Percentiles rank a stretch among this genome's conserved stretches.
Conservation (phyloP, 306 rosid species). For the Glycine soja region DNA sequence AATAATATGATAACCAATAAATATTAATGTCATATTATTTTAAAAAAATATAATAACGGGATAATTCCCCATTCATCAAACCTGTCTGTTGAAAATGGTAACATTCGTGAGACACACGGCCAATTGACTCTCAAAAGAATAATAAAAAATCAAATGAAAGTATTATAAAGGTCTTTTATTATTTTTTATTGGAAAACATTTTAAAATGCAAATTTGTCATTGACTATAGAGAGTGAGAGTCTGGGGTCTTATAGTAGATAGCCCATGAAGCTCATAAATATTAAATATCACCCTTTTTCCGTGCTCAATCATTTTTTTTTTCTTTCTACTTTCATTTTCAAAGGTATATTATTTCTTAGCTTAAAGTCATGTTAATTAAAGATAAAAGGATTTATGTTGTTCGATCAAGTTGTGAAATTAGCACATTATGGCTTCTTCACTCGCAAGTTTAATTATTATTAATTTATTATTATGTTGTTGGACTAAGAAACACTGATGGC, state of each 20-base stretch:
- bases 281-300: not conserved
- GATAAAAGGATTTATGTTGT: not conserved
- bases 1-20: too few species aligned
- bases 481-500: not conserved
- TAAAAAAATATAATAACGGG: not conserved
- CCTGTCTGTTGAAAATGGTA: not conserved
- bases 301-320: not conserved
- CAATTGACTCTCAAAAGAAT: not conserved
- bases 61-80: not conserved
- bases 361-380: not conserved
- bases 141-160: not conserved
- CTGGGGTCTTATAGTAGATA: not conserved
- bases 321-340: not conserved
- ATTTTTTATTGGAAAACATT: too few species aligned
- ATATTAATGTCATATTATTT: not conserved
- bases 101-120: not conserved
- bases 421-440: not conserved
- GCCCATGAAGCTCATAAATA: not conserved
- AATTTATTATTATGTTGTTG: not conserved
- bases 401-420: not conserved
- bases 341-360: not conserved
- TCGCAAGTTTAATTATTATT: conserved; percentile 23
- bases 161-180: not conserved
- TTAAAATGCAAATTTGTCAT: not conserved
- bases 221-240: not conserved